A percentile compares a stretch with the other conserved stretches of the same genome.
Conservation (phyloP, 805 yeast genomes). For the Candida multigemmis region DNA sequence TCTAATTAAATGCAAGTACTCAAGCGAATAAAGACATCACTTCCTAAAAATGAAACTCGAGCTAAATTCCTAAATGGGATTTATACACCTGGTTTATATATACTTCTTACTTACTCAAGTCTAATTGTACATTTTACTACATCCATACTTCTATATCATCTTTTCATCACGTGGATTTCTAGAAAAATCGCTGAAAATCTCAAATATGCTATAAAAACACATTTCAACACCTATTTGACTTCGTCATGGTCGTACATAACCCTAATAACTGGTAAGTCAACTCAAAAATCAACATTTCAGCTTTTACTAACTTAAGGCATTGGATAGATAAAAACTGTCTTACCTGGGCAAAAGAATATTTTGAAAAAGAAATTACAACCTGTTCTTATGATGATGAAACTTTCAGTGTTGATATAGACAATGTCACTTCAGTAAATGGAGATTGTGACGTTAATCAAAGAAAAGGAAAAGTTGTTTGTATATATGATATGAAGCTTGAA, state of each 20-base stretch:
- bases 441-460: conserved; percentile 81
- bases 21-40: too few relatives aligned
- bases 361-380: conserved; percentile 28
- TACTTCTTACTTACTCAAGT: too few relatives aligned
- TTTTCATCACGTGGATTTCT: too few relatives aligned
- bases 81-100: too few relatives aligned
- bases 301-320: conserved; percentile 38
- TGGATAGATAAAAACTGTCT: conserved; percentile 66
- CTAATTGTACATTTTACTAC: too few relatives aligned
- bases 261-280: conserved; percentile 56
- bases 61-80: too few relatives aligned
- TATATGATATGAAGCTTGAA: conserved; percentile 54
- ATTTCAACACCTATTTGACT: too few relatives aligned
- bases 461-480: conserved; percentile 72
- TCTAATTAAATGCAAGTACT: too few relatives aligned
- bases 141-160: too few relatives aligned
- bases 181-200: too few relatives aligned
- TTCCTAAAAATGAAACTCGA: too few relatives aligned
- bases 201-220: too few relatives aligned
- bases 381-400: conserved; percentile 16
- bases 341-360: conserved; percentile 51
- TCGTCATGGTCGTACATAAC: conserved; percentile 67
- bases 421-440: conserved; percentile 42
- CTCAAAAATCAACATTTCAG: not conserved
- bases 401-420: conserved; percentile 18